Evolutionary conservation across 345 rosid species (phyloP).

Genomic region (Linum usitatissimum): DNA sequence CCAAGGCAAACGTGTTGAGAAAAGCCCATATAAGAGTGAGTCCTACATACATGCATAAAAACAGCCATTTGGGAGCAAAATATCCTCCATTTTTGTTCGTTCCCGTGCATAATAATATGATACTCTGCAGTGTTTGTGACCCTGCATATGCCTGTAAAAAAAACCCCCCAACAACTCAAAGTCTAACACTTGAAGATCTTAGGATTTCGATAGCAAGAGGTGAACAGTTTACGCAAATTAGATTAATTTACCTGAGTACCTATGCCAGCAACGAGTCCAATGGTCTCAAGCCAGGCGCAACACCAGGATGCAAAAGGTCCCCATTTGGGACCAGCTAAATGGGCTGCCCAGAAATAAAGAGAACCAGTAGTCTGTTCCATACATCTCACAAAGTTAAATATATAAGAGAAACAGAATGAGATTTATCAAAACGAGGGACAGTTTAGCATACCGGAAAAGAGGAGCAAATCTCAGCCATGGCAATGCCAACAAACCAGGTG

Average conservation of each 20-base stretch:
- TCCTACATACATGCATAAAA: constrained; percentile 47
- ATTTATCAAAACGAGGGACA: neutral
- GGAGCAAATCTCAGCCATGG: constrained; percentile 64
- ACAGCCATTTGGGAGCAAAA: constrained; percentile 43
- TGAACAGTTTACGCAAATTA: too few species aligned
- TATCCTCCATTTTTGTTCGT: constrained; percentile 53
- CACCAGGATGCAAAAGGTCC: constrained; percentile 66
- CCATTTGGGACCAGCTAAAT: constrained; percentile 54
- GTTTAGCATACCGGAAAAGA: constrained; percentile 39
- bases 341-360: constrained; percentile 66
- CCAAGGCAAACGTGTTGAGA: constrained; percentile 46
- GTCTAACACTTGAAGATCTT: too few species aligned
- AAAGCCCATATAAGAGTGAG: constrained; percentile 50
- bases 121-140: constrained; percentile 52
- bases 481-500: constrained; percentile 50
- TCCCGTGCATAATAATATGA: constrained; percentile 42
- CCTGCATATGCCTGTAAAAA: constrained; percentile 48
- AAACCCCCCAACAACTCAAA: neutral
- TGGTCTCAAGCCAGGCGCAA: constrained; percentile 62
- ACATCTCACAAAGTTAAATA: neutral
- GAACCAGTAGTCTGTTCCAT: constrained; percentile 53
- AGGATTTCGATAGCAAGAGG: too few species aligned
- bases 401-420: constrained; percentile 1
- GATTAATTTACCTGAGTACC: constrained; percentile 43
- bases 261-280: constrained; percentile 48